Conservation (phyloP, 306 rosid species). For the Neltuma alba region DNA sequence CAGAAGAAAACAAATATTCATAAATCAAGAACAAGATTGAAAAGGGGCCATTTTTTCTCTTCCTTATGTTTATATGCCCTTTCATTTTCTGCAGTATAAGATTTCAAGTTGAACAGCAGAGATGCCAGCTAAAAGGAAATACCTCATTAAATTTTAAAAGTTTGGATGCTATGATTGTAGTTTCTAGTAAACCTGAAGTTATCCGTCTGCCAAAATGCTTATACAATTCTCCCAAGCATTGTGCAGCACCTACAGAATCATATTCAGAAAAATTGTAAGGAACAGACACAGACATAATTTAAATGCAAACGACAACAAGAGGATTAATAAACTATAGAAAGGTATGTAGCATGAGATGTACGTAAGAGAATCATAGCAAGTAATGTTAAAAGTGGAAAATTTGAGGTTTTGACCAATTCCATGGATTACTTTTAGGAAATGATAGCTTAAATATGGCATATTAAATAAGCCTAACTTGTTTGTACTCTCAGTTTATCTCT, state of each 20-base stretch:
- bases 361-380: not conserved
- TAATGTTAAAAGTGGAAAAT: slow-evolving; percentile 1
- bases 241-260: slow-evolving; percentile 73
- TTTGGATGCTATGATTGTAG: slow-evolving; percentile 77
- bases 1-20: slow-evolving; percentile 25
- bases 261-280: slow-evolving; percentile 25
- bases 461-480: not conserved
- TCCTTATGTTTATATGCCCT: slow-evolving; percentile 12
- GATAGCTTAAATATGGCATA: not conserved
- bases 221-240: slow-evolving; percentile 91
- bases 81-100: slow-evolving; percentile 15
- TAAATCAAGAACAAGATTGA: slow-evolving; percentile 27
- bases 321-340: slow-evolving; percentile 4
- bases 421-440: not conserved
- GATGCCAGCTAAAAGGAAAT: slow-evolving; percentile 40
- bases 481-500: not conserved
- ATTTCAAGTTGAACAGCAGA: slow-evolving; percentile 15
- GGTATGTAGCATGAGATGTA: slow-evolving; percentile 9
- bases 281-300: slow-evolving; percentile 3
- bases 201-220: slow-evolving; percentile 92
- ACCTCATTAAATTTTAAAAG: slow-evolving; percentile 87
- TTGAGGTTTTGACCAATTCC: not conserved
- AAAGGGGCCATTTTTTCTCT: slow-evolving; percentile 4
- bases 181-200: slow-evolving; percentile 90
- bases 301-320: slow-evolving; percentile 20